Evolutionary conservation across 192 early-diverging fungal species (phyloP).

Genomic region (Coemansia sp.): DNA sequence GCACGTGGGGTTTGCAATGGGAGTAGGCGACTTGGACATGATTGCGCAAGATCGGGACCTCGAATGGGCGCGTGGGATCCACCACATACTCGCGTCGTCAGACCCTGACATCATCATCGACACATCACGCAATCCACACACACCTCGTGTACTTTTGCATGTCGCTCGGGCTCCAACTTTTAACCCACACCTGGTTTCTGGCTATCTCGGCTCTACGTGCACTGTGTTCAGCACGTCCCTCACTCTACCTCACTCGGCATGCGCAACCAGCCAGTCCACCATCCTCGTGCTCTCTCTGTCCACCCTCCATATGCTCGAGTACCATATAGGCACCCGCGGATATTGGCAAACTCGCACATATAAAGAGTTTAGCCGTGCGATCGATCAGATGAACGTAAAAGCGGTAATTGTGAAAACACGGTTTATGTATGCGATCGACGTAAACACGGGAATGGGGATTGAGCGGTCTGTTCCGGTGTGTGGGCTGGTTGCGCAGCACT

Average conservation of each 20-base stretch:
- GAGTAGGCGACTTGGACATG: not conserved
- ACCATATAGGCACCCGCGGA: too few species aligned
- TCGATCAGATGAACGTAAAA: not conserved
- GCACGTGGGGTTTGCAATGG: not conserved
- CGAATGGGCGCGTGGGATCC: not conserved
- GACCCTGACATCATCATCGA: not conserved
- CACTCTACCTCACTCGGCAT: too few species aligned
- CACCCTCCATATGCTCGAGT: too few species aligned
- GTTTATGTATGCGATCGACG: not conserved
- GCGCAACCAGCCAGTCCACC: too few species aligned
- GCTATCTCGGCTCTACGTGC: too few species aligned
- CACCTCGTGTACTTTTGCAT: too few species aligned
- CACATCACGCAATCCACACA: not conserved
- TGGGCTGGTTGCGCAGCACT: not conserved
- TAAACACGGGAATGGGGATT: not conserved
- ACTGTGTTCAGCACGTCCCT: too few species aligned
- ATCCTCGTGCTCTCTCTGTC: too few species aligned
- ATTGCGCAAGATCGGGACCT: not conserved
- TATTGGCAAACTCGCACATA: too few species aligned
- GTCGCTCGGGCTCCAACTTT: too few species aligned
- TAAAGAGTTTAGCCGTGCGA: too few species aligned
- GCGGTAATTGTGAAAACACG: conserved; percentile 2
- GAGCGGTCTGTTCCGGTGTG: not conserved
- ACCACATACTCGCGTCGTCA: not conserved
- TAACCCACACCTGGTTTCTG: too few species aligned